Base-by-base conservation (phyloP, 768 basidiomycete genomes). In the Lepiota subincarnata region DNA sequence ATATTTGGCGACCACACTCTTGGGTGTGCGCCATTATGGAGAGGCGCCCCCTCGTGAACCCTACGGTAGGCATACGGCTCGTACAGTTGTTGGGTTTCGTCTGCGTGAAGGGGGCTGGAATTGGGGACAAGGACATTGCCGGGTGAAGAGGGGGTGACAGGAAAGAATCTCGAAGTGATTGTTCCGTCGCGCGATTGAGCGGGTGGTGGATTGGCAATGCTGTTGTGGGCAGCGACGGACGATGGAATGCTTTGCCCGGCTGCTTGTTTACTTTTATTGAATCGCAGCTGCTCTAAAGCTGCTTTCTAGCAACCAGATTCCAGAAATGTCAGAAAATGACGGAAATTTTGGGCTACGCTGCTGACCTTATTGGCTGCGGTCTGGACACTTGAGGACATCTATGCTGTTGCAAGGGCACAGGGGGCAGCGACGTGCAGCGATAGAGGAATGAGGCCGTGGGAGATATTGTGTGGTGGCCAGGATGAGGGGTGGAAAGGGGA, bases 121-220 rank as follows among this genome's bases (percentile, higher is more conserved):
- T 76, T 86, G 44, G 89, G 89, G 19, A 89, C 88, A 50, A 91
- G 82, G 47, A 91, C 69, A 51, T 71, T 80, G 64, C 80, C 81
- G 40, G 73, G 70, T 24, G 78, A 65, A 8, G 78, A 70, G 6
- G 82, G 59, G 56, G 75, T 62, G 66, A 67, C 38, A 62, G 75
- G 61, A 72, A 77, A 78, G 78, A 82, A 87, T 55, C 80, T 82
- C 53, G 84, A 82, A 67, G 78, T 63, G 36, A 81, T 68, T n/a
- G 84, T 86, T 40, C 79, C 87, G 73, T 91, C 89, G 61, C 88
- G 80, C 55, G 87, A 87, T 72, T 91, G 89, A 35, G 78, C 42
- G 6, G 85, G 84, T 55, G 77, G 82, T 55, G 62, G 58, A 57
- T 68, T 73, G 41, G 64, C 43, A 45, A 60, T 46, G 57, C 54